These are phyloP conservation scores for Rachicladosporium sp. DNA, from an alignment of 2,329 filamentous ascomycete species.

Conservation along the genomic window DNA sequence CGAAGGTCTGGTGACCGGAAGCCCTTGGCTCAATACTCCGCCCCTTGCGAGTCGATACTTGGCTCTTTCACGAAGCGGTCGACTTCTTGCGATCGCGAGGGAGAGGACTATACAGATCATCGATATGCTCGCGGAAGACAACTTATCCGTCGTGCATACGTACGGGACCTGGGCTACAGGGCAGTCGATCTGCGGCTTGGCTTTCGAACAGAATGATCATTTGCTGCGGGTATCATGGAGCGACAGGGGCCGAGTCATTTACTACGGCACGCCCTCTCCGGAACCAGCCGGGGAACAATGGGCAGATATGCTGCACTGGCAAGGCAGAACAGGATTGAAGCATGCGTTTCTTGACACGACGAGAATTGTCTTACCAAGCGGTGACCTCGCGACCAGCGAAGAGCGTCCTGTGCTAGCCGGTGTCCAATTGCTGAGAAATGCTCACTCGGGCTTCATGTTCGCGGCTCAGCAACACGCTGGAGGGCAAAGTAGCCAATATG, in stretches of 20 bases:
- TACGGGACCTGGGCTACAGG: constrained; percentile 21
- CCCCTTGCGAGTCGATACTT: constrained; percentile 19
- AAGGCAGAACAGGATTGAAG: constrained; percentile 19
- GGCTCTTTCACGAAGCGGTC: constrained; percentile 20
- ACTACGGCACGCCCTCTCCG: constrained; percentile 19
- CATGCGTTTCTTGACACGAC: constrained; percentile 21
- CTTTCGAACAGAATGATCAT: constrained; percentile 22
- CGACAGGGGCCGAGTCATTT: constrained; percentile 23
- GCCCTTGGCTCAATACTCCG: constrained; percentile 21
- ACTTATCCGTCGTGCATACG: constrained; percentile 21
- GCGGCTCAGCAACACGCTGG: constrained; percentile 20
- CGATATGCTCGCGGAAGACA: constrained; percentile 17
- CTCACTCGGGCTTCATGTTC: constrained; percentile 18
- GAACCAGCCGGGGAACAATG: background rate
- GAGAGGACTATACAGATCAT: constrained; percentile 24
- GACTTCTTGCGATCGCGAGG: constrained; percentile 21
- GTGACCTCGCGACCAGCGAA: constrained; percentile 3
- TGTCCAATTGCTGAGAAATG: constrained; percentile 19
- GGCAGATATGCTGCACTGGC: constrained; percentile 21
- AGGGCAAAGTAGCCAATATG: constrained; percentile 17
- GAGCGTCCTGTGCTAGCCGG: constrained; percentile 14
- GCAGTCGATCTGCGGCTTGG: constrained; percentile 23
- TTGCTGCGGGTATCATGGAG: constrained; percentile 21
- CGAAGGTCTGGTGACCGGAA: constrained; percentile 20
- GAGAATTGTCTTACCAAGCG: constrained; percentile 8